Conservation (phyloP, 106 monocot genomes). For the Xerophyta viscosa region DNA sequence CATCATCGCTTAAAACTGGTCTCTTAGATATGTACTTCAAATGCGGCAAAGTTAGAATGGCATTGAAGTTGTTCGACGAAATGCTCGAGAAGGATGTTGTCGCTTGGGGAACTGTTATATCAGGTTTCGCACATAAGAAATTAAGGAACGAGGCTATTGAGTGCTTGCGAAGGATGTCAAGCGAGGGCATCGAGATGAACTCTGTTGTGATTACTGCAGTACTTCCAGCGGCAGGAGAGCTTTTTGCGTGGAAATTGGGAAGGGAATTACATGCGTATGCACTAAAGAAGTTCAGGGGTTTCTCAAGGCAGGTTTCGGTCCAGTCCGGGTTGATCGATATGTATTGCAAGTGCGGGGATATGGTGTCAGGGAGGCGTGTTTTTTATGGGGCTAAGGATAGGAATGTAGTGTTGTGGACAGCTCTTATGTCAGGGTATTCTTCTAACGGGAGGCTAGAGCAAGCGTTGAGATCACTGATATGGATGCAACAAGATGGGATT, state of each 20-base stretch:
- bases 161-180: constrained; percentile 57
- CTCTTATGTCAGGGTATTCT: constrained; percentile 86
- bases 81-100: constrained; percentile 69
- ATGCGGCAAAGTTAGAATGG: constrained; percentile 47
- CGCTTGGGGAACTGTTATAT: constrained; percentile 66
- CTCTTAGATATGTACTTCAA: constrained; percentile 90
- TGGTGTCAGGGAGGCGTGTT: constrained; percentile 68
- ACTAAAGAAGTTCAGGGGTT: constrained; percentile 47
- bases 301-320: constrained; percentile 22
- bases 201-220: constrained; percentile 60
- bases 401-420: constrained; percentile 82
- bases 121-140: constrained; percentile 73
- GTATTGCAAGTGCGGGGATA: constrained; percentile 88
- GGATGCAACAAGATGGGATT: constrained; percentile 94
- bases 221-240: constrained; percentile 59
- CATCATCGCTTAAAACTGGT: constrained; percentile 38
- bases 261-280: constrained; percentile 63
- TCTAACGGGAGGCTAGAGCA: constrained; percentile 64
- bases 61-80: constrained; percentile 80
- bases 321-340: constrained; percentile 75
- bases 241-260: constrained; percentile 44
- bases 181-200: constrained; percentile 51
- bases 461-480: constrained; percentile 59
- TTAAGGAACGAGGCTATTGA: constrained; percentile 61
- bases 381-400: constrained; percentile 49